Evolutionary conservation across 2,329 filamentous ascomycete species (phyloP).

Genomic region (Aspergillus puulaauensis): DNA sequence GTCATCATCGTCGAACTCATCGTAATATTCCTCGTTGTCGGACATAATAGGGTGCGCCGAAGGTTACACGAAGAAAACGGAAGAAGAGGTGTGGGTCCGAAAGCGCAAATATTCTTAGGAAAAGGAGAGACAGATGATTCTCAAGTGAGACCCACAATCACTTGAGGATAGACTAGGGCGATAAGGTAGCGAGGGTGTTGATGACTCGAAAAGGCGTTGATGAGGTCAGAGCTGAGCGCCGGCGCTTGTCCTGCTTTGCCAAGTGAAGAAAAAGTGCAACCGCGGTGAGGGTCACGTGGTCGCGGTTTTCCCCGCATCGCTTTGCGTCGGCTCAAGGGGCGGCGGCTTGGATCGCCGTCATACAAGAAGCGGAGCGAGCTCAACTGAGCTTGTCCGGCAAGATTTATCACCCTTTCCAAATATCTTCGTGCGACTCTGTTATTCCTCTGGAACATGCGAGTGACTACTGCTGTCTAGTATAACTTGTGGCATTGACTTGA

Average conservation of each 20-base stretch:
- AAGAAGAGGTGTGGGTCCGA: neutral
- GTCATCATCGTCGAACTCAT: slow-evolving; percentile 38
- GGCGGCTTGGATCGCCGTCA: neutral
- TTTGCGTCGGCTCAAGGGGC: slow-evolving; percentile 36
- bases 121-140: slow-evolving; percentile 1
- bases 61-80: neutral
- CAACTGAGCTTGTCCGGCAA: neutral
- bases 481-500: slow-evolving; percentile 10
- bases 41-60: slow-evolving; percentile 28
- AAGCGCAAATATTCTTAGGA: neutral
- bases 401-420: neutral
- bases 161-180: neutral
- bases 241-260: neutral
- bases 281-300: slow-evolving; percentile 19
- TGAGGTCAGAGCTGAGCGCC: slow-evolving; percentile 9
- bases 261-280: slow-evolving; percentile 9
- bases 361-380: slow-evolving; percentile 12
- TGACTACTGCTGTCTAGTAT: neutral
- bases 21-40: slow-evolving; percentile 39
- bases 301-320: slow-evolving; percentile 35
- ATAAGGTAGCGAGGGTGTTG: neutral
- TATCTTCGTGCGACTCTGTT: neutral
- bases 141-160: neutral
- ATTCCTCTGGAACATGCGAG: slow-evolving; percentile 12
- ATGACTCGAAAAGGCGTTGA: neutral